Evolutionary conservation across 345 rosid species (phyloP).

Genomic region (Dimocarpus longan): DNA sequence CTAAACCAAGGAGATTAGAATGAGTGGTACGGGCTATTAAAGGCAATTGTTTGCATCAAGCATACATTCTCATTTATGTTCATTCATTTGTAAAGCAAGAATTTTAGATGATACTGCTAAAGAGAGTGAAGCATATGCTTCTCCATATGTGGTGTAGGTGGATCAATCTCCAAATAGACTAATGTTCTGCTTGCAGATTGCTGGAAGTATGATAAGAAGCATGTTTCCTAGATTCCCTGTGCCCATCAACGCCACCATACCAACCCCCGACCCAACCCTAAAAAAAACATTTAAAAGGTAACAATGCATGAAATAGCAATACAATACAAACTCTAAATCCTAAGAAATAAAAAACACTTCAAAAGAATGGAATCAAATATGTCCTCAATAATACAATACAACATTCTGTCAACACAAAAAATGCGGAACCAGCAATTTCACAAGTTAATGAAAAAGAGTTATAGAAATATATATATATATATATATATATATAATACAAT

Average conservation of each 20-base stretch:
- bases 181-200: conserved; percentile 22
- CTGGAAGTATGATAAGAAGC: conserved; percentile 28
- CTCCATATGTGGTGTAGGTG: conserved; percentile 23
- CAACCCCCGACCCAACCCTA: background rate
- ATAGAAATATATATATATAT: too few relatives aligned
- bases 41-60: background rate
- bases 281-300: background rate
- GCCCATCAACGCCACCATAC: background rate
- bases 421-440: too few relatives aligned
- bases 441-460: too few relatives aligned
- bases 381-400: too few relatives aligned
- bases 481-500: too few relatives aligned
- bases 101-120: conserved; percentile 25
- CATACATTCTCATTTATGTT: background rate
- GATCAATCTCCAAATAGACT: conserved; percentile 32
- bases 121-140: conserved; percentile 33
- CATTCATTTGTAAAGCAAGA: background rate
- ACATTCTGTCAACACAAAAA: too few relatives aligned
- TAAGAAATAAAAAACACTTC: too few relatives aligned
- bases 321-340: background rate
- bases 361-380: too few relatives aligned
- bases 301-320: background rate
- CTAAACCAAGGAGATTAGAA: background rate
- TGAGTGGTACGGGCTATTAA: background rate
- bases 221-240: conserved; percentile 33